These are phyloP conservation scores for Fusarium sp. DNA, from an alignment of 2,329 filamentous ascomycete species.

Conservation along the genomic window DNA sequence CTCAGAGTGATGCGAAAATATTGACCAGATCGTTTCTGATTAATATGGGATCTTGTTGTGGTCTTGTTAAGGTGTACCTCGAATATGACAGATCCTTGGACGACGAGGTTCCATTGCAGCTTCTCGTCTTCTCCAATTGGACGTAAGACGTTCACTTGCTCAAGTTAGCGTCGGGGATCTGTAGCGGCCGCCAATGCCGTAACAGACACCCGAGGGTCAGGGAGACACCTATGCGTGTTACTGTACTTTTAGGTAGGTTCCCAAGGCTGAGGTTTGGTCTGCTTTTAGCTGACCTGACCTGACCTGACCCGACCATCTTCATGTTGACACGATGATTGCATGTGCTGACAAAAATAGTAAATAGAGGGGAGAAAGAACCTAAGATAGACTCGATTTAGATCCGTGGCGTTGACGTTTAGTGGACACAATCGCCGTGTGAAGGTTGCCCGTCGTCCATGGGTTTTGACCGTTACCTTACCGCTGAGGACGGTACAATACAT, in stretches of 20 bases:
- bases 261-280: slow-evolving; percentile 30
- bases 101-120: slow-evolving; percentile 26
- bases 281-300: neutral
- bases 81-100: slow-evolving; percentile 7
- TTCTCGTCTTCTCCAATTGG: slow-evolving; percentile 12
- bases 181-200: slow-evolving; percentile 27
- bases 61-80: neutral
- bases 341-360: slow-evolving; percentile 4
- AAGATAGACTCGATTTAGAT: slow-evolving; percentile 4
- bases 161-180: slow-evolving; percentile 28
- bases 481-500: slow-evolving; percentile 4
- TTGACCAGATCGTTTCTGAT: neutral
- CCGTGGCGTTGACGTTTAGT: slow-evolving; percentile 26
- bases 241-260: slow-evolving; percentile 6
- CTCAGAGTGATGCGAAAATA: neutral
- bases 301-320: slow-evolving; percentile 4
- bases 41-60: neutral
- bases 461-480: slow-evolving; percentile 31
- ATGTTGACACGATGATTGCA: slow-evolving; percentile 3
- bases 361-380: neutral
- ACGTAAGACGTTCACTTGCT: neutral
- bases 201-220: slow-evolving; percentile 26
- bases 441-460: neutral
- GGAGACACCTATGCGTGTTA: slow-evolving; percentile 9
- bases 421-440: slow-evolving; percentile 6